Base-by-base conservation (phyloP, 73 alveolate species). In the Diophrys sp. region DNA sequence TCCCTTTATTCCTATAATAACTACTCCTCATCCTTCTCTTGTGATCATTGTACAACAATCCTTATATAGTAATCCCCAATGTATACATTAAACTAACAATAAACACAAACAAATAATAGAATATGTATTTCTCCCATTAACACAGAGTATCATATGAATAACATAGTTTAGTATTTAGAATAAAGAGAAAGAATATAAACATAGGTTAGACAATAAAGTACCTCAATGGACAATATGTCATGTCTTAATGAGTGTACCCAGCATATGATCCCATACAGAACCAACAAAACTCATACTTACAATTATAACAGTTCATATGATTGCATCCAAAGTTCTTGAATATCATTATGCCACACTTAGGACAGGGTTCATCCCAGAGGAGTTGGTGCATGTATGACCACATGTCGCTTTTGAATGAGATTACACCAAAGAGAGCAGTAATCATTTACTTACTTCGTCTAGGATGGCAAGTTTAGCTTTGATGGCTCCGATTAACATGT, bases 211-310 rank as follows among this genome's bases (percentile, higher is more conserved):
- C 53, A 28, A 73, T 26, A 14, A 78, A 69, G 14, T 78, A 55
- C 33, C 86, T 26, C 2, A 56, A 29, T 1, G 79, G 79, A 2
- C 86, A 78, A 54, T 30, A 69, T 23, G 75, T 66, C 33, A 31
- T 11, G 2, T 66, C 57, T n/a, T 79, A 30, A 81, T 85, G 90
- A 78, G 74, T 85, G 62, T 74, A 85, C 33, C 96, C 96, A 11
- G 31, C 30, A 84, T 94, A 93, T n/a, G 90, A 90, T 23, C 92
- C 94, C 78, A 93, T 54, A 33, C 98, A 93, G 0, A 87, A 75
- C 98, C 98, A 93, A 55, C 98, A 93, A 71, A 93, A 93, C 70
- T 93, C 96, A 77, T 78, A 81, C 66, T 87, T 89, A 30, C 98
- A 93, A n/a, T 91, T 88, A 0, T 82, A 79, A 31, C 98, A 93